Evolutionary conservation across 2,329 filamentous ascomycete genomes (phyloP).

Genomic region (Aplosporella prunicola): DNA sequence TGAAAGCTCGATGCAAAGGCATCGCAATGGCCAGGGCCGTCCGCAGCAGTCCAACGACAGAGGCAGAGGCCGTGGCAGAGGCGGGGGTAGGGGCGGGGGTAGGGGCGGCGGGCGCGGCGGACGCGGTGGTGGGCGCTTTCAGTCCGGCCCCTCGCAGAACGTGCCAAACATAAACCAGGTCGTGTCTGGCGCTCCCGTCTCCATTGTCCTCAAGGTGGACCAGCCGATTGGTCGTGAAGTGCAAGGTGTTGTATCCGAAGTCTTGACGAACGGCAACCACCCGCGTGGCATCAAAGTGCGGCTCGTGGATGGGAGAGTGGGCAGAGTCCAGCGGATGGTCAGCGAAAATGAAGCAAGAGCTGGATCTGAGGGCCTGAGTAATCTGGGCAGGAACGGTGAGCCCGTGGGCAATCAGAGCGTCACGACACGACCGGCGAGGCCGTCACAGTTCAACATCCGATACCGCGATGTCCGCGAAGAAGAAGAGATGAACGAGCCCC

Average conservation of each 20-base stretch:
- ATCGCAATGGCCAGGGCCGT: constrained; percentile 8
- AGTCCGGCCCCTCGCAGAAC: constrained; percentile 3
- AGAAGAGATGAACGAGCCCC: constrained; percentile 5
- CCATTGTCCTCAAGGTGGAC: constrained; percentile 66
- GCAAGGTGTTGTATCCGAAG: constrained; percentile 53
- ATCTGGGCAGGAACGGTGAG: constrained; percentile 21
- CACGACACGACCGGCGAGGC: not conserved
- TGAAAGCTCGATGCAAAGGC: constrained; percentile 2
- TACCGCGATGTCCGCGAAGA: constrained; percentile 10
- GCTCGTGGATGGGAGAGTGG: constrained; percentile 60
- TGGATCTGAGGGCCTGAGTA: constrained; percentile 15
- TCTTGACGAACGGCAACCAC: constrained; percentile 65
- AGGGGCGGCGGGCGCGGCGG: constrained; percentile 2
- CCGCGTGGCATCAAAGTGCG: constrained; percentile 72
- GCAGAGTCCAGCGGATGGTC: constrained; percentile 59
- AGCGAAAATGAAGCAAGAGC: constrained; percentile 17
- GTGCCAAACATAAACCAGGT: constrained; percentile 37
- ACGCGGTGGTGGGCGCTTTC: not conserved
- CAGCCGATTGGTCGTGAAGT: constrained; percentile 66
- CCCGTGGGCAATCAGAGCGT: not conserved
- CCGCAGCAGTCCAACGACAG: constrained; percentile 2
- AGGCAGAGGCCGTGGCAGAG: constrained; percentile 5
- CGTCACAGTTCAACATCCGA: constrained; percentile 7
- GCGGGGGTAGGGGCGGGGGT: not conserved
- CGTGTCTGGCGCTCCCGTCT: constrained; percentile 53